Evolutionary conservation across 495 filamentous ascomycete genomes (phyloP), one percentile per base, ranked within the genome.

Genomic region (Aspergillus carlsbadensis): DNA sequence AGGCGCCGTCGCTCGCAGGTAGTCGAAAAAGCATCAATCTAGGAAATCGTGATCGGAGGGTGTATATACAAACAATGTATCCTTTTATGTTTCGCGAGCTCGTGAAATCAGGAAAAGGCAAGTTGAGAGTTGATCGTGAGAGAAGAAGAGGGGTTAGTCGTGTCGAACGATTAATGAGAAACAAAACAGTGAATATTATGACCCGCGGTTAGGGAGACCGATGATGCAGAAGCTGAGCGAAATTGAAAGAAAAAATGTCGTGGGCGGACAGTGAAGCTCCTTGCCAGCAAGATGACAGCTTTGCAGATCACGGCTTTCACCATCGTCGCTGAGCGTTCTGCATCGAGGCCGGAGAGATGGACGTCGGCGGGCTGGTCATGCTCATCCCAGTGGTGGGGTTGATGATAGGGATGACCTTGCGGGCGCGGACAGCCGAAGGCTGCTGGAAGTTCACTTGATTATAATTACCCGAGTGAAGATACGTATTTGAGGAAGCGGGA

Each of bases 401-500:
- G 75, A 99, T 87, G 70, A 99, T 99, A 15, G 94, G 95, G 62
- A 99, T 99, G 62, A 94, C 91, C 69, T 96, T 98, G 63, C 93
- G 89, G 60, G 87, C 85, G 69, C 95, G 89, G 54, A 89, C 88
- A 52, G 92, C 88, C 49, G 90, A 73, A 37, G 91, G 89, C 77
- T 96, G 94, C 67, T 95, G 90, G 63, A 90, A 81, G 73, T 91
- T 95, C 58, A 90, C 77, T 61, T 81, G 78, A 74, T 78, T 75
- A 65, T 72, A 68, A 56, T 74, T 78, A 70, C 67, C 78, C 51
- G 77, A 76, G 48, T 89, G 84, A 52, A 88, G 81, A 63, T 88
- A 93, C 8, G 86, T 77, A 46, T 85, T 87, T 58, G 70, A 73
- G 22, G 73, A 74, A 26, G 87, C 84, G 39, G 88, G 87, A 66